Evolutionary conservation across 192 early-diverging fungal genomes (phyloP), one percentile per base, ranked within the genome.

Genomic region (Entomortierella beljakovae): DNA sequence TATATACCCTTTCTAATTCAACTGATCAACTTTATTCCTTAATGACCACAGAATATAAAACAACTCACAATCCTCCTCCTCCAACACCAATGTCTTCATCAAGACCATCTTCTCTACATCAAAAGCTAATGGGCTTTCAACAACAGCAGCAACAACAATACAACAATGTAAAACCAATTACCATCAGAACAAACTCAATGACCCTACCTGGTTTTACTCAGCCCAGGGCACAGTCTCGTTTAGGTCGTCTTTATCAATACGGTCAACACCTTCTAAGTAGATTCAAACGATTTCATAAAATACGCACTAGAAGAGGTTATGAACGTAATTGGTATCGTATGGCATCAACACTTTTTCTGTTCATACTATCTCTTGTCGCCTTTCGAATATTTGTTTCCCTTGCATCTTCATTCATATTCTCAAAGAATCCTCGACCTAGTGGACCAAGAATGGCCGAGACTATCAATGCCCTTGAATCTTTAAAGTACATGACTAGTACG

Each of bases 161-260:
- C n/a, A n/a, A 67, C 64, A 61, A 69, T 56, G 73, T 68, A 54
- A 77, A 68, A 35, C 73, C 73, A 54, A 77, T 77, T 55, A 77
- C 73, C 49, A 77, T 77, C 66, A 34, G 73, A 7, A 7, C 73
- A 38, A 77, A 77, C 54, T 63, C 65, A 0, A 68, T 68, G 66
- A 38, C 37, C 33, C 61, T 77, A 2, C 73, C 73, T 11, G 73
- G 59, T 16, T 63, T 64, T 38, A 49, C 60, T 0, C 73, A 77
- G 10, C 73, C 65, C 13, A 51, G 66, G 22, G 26, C 74, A 6
- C 57, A 64, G 31, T 25, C 61, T 6, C 50, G 51, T 1, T 23
- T 64, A 7, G 61, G 23, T 20, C 65, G 53, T 15, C n/a, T 64
- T 22, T 20, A 60, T 10, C 67, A 64, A 18, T 65, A 48, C 4